Conservation (phyloP, 768 basidiomycete genomes). For the Lactifluus volemus region DNA sequence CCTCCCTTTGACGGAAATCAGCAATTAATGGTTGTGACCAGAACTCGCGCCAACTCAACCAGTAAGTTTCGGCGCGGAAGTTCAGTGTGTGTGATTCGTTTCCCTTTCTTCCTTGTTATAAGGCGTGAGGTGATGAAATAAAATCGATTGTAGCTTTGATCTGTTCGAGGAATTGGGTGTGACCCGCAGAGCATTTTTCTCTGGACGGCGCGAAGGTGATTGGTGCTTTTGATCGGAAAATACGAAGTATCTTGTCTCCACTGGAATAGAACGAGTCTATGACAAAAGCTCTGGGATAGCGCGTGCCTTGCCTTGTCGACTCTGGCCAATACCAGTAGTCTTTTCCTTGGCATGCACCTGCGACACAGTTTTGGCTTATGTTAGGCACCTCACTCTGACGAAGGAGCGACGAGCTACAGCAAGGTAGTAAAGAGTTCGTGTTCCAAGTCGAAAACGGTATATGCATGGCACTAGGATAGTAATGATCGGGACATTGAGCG, state of each 20-base stretch:
- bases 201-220: conserved; percentile 43
- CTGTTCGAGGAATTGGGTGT: conserved; percentile 53
- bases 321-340: conserved; percentile 36
- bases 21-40: conserved; percentile 38
- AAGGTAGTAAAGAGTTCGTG: neutral
- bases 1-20: conserved; percentile 38
- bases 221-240: conserved; percentile 35
- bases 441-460: neutral
- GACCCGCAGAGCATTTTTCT: conserved; percentile 46
- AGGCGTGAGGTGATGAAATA: neutral
- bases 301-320: conserved; percentile 43
- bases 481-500: neutral
- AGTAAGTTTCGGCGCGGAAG: conserved; percentile 25
- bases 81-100: conserved; percentile 36
- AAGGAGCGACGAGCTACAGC: neutral
- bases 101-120: neutral
- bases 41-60: conserved; percentile 36
- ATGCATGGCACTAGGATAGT: neutral
- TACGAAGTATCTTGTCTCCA: conserved; percentile 47
- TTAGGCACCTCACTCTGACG: conserved; percentile 1
- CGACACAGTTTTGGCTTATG: neutral
- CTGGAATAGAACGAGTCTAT: conserved; percentile 46
- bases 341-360: too few species aligned
- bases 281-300: conserved; percentile 34
- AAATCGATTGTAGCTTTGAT: conserved; percentile 38